Base-by-base conservation (phyloP, 352 stramenopile species). In the Hyaloperonospora arabidopsidis region DNA sequence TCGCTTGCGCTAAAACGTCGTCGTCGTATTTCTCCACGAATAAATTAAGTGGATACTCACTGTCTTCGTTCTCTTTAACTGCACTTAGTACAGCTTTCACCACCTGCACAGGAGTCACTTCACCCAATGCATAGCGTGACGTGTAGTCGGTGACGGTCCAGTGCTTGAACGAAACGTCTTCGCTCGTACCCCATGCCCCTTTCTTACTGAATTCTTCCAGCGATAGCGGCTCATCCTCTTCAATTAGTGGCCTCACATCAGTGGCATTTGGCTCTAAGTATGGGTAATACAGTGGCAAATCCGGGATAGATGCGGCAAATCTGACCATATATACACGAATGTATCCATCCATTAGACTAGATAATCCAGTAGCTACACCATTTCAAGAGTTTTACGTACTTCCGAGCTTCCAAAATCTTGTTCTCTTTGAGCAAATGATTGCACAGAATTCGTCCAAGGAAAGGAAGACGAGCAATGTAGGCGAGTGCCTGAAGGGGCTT, bases 281-380 rank as follows among this genome's bases (percentile, higher is more conserved):
- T 32, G 86, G 85, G 59, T 92, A 93, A 58, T 93, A 95, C 29
- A 95, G 49, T 8, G 88, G 88, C 49, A 82, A 52, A 45, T 94
- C 65, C 5, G 72, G 61, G 18, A 91, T 66, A n/a, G 63, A 74
- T 2, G 81, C 72, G 7, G 81, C 81, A 23, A 86, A 61, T 18
- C 70, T 79, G 45, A 8, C 21, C 57, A 17, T 22, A 59, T 1
- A 34, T 2, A 36, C 43, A 47, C 41, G 19, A 49, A 18, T 13
- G 43, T 17, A 25, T 13, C 23, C 32, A 38, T 44, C 14, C 43
- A 29, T 17, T n/a, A 23, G 22, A 51, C 21, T 22, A 52, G 19
- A 32, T 23, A 8, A 34, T 47, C 8, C 15, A 32, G 5, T 34
- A 21, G n/a, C 18, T 34, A 1, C 21, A 1, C 19, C 19, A 2